Base-by-base conservation (phyloP, 768 basidiomycete species). In the Tephrocybe rancida region DNA sequence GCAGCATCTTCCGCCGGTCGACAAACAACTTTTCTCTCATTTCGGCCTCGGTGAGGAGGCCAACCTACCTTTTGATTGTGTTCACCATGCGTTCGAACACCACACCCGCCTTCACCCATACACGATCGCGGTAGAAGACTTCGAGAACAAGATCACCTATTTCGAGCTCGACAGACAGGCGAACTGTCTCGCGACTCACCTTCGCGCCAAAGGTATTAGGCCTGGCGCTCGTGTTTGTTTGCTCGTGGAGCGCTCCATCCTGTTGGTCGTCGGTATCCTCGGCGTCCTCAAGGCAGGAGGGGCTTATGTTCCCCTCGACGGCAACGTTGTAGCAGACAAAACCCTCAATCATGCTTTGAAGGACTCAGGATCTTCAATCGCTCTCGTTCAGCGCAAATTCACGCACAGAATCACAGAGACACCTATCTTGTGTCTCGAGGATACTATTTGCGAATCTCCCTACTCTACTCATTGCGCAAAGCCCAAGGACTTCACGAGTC, bases 231-330 rank as follows among this genome's bases (percentile, higher is more conserved):
- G 82, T 6, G 77, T 85, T 37, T 81, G 80, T 55, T 67, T 84
- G 27, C 71, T 85, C 16, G 74, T 78, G 8, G 79, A 81, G 55
- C 77, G 83, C 30, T 81, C 76, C 25, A 78, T 84, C 38, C 58
- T 67, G 16, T 78, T 83, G 76, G 71, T 83, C 37, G 67, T 82
- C 26, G 82, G 76, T 4, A 80, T 85, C 47, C 61, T 84, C n/a
- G 80, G 76, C 19, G 70, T 80, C 21, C 72, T 85, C 38, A 84
- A 84, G 59, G 78, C 81, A 14, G 83, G 82, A 5, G 82, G 73
- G 5, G 76, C 80, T 5, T 85, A 85, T 56, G 77, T 84, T 22
- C 83, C 83, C 5, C 67, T 83, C 38, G 83, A 85, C 60, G 83
- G 81, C 9, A 77, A 76, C 41, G 76, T 82, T 52, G 79, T 81